A percentile compares a stretch with the other conserved stretches of the same genome.
Conservation (phyloP, 352 stramenopile species). For the Globisporangium alternatum region DNA sequence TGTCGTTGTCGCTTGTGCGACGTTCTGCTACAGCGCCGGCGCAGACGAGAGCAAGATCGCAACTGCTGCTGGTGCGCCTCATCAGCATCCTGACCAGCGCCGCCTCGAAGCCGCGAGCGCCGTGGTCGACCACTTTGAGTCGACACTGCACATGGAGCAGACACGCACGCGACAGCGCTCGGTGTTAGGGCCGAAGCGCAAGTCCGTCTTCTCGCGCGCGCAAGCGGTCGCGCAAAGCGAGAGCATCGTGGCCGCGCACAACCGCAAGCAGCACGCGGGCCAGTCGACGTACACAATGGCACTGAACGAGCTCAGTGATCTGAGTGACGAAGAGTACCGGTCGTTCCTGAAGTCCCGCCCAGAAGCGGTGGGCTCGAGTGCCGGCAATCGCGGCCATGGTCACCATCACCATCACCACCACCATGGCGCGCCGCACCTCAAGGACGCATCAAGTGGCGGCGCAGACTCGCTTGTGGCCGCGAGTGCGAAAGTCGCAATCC, state of each 20-base stretch:
- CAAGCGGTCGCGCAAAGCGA: conserved; percentile 41
- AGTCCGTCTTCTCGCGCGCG: conserved; percentile 37
- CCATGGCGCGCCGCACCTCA: background rate
- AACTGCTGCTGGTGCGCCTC: background rate
- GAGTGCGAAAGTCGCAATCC: conserved; percentile 26
- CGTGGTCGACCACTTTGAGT: conserved; percentile 11
- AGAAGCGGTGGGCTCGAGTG: conserved; percentile 19
- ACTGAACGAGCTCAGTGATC: conserved; percentile 67
- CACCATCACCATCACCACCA: conserved; percentile 1
- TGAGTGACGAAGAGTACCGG: conserved; percentile 64
- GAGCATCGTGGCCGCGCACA: conserved; percentile 41
- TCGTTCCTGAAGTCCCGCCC: conserved; percentile 50
- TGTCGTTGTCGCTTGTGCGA: background rate
- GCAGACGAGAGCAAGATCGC: background rate
- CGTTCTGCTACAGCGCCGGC: background rate
- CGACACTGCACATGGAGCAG: conserved; percentile 4
- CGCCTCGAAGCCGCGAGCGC: conserved; percentile 3
- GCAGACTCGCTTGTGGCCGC: conserved; percentile 22
- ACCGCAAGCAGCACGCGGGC: conserved; percentile 38
- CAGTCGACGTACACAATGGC: conserved; percentile 47
- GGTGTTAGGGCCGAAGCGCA: conserved; percentile 40
- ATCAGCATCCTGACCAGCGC: background rate
- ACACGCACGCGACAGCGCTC: conserved; percentile 13
- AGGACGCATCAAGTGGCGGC: conserved; percentile 1
- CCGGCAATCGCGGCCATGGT: conserved; percentile 7